phyloP scores from a whole-genome alignment of 805 yeast species.

The Candida michaelii region DNA sequence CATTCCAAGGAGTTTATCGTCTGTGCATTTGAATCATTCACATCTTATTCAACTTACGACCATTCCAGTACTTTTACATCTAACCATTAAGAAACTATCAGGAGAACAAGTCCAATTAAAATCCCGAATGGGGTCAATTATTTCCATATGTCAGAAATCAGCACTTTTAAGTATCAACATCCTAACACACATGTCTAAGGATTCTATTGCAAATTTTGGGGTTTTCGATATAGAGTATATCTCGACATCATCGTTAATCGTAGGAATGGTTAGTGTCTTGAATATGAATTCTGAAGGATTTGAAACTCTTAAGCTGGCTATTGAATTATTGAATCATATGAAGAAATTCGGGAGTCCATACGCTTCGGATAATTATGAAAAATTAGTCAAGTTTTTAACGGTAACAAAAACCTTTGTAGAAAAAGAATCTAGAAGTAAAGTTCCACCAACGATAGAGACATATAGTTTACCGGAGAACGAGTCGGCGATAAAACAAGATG shows the following conservation, averaged over 20 bases:
- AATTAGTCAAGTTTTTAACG: conserved; percentile 1
- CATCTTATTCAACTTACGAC: conserved; percentile 9
- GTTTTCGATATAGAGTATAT: conserved; percentile 8
- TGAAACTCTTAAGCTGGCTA: conserved; percentile 3
- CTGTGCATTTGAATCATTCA: conserved; percentile 6
- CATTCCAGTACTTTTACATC: conserved; percentile 7
- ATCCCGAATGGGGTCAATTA: conserved; percentile 6
- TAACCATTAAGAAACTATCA: conserved; percentile 4
- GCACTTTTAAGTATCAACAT: conserved; percentile 8
- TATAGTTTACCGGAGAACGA: conserved; percentile 4
- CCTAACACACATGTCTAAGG: conserved; percentile 6
- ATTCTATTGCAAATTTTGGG: conserved; percentile 6
- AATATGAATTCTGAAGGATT: conserved; percentile 7
- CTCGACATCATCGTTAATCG: conserved; percentile 6
- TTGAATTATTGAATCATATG: conserved; percentile 5
- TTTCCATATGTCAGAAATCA: conserved; percentile 6
- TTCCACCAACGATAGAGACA: conserved; percentile 1
- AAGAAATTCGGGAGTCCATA: conserved; percentile 6
- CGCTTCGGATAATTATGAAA: conserved; percentile 5
- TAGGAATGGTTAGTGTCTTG: conserved; percentile 8
- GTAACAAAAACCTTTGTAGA: conserved; percentile 6
- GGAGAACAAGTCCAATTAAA: conserved; percentile 1
- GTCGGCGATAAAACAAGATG: background rate
- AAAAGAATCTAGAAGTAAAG: background rate
- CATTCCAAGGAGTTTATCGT: conserved; percentile 2